These are phyloP conservation scores for Penicillium diatomitis DNA, from an alignment of 495 filamentous ascomycete genomes.

Conservation along the genomic window DNA sequence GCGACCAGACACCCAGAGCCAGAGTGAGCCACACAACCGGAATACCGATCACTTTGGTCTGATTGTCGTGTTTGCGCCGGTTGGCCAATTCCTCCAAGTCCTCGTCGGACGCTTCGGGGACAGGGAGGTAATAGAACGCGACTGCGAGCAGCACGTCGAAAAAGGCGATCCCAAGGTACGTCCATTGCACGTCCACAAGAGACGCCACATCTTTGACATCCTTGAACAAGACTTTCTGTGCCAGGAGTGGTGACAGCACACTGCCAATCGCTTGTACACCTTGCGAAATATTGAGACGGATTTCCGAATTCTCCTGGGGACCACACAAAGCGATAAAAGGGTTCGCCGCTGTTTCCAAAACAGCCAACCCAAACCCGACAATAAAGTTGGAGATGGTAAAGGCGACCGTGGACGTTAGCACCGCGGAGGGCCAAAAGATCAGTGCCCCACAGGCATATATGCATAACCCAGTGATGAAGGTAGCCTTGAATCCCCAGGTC, in stretches of 20 bases:
- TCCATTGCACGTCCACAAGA: constrained; percentile 61
- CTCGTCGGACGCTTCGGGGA: constrained; percentile 59
- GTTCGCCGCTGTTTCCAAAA: constrained; percentile 57
- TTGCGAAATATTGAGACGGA: constrained; percentile 57
- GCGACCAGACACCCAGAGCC: constrained; percentile 45
- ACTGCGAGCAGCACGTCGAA: constrained; percentile 57
- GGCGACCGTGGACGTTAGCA: constrained; percentile 55
- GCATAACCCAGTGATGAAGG: constrained; percentile 54
- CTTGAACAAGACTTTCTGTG: constrained; percentile 52
- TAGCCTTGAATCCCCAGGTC: constrained; percentile 58
- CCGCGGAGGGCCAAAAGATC: constrained; percentile 67
- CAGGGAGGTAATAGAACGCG: constrained; percentile 53
- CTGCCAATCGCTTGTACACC: constrained; percentile 60
- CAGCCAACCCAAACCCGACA: constrained; percentile 53
- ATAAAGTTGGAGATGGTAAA: constrained; percentile 61
- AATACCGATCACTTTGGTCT: constrained; percentile 32
- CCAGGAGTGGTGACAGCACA: constrained; percentile 52
- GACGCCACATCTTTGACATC: constrained; percentile 41
- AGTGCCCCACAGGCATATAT: constrained; percentile 56
- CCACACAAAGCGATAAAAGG: constrained; percentile 62
- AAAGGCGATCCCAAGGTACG: constrained; percentile 58
- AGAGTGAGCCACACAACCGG: constrained; percentile 51
- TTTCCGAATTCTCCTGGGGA: constrained; percentile 55
- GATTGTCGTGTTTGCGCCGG: constrained; percentile 42
- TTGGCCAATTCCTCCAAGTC: constrained; percentile 50